Base-by-base conservation (phyloP, 441 rosid species). In the Francoa sonchifolia region DNA sequence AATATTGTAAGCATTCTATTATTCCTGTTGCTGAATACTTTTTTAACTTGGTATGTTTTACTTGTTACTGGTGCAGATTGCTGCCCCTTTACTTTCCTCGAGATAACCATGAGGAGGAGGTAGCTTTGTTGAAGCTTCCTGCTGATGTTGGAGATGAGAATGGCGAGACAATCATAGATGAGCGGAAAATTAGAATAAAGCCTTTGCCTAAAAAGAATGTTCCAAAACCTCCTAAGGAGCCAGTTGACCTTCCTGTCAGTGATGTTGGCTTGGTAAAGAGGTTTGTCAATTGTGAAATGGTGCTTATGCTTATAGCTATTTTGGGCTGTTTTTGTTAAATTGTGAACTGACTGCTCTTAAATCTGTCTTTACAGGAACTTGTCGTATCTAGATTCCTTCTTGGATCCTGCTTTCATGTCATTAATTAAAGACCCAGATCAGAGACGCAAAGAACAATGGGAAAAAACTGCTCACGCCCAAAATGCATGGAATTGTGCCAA, bases 321-420 rank as follows among this genome's bases (percentile, higher is more conserved):
- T 23, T 23, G 3, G n/a, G n/a, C n/a, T 34, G 8, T 32, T 21
- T 33, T 20, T 17, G 22, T 30, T 35, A 35, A 23, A 29, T 33
- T n/a, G n/a, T n/a, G n/a, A n/a, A n/a, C n/a, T n/a, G n/a, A n/a
- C n/a, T n/a, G n/a, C n/a, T n/a, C n/a, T n/a, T n/a, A n/a, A n/a
- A n/a, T n/a, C n/a, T n/a, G 28, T 63, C 28, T 33, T 79, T 46
- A 10, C 74, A 90, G 99, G 83, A 81, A 65, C 60, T 73, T 94
- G 6, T 48, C 82, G 42, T 73, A 78, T 57, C 60, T 90, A 73
- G 99, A 86, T 62, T 69, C 94, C 5, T 86, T 74, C 61, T 63
- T 90, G 77, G 99, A 90, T 76, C 99, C 99, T 33, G 88, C 99
- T 54, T 90, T 90, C 74, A 86, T 90, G 99, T 86, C 99, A 33